Conservation (phyloP, 2,329 filamentous ascomycete species). For the Colletotrichum spaethianum region DNA sequence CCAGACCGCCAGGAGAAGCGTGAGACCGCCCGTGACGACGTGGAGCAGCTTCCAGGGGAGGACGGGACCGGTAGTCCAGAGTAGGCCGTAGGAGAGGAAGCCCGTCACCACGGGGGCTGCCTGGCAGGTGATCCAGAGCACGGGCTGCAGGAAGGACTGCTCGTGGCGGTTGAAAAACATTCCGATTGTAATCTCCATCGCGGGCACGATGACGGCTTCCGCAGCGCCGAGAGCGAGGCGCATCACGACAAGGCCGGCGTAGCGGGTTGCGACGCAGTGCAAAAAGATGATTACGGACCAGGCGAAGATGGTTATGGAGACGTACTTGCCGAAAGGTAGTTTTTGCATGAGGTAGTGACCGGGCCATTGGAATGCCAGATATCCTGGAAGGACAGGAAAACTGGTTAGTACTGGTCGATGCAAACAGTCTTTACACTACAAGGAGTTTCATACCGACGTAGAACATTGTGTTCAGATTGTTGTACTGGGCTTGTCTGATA, state of each 20-base stretch:
- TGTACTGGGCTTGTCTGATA: slow-evolving; percentile 54
- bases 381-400: slow-evolving; percentile 45
- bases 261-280: slow-evolving; percentile 53
- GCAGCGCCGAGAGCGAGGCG: slow-evolving; percentile 53
- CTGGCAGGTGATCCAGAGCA: slow-evolving; percentile 52
- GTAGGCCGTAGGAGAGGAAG: slow-evolving; percentile 57
- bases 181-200: slow-evolving; percentile 57
- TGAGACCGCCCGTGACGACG: slow-evolving; percentile 54
- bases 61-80: slow-evolving; percentile 51
- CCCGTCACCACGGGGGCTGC: slow-evolving; percentile 55
- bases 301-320: slow-evolving; percentile 50
- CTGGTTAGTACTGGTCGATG: background rate
- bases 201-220: slow-evolving; percentile 55
- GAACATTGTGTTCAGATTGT: slow-evolving; percentile 58
- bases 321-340: slow-evolving; percentile 54
- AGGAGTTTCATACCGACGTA: slow-evolving; percentile 52
- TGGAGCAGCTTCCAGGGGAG: slow-evolving; percentile 57
- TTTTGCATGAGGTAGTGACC: slow-evolving; percentile 58
- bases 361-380: slow-evolving; percentile 54
- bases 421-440: background rate
- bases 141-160: slow-evolving; percentile 50
- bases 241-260: slow-evolving; percentile 53
- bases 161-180: slow-evolving; percentile 57
- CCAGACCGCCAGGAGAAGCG: slow-evolving; percentile 51
- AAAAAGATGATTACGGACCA: slow-evolving; percentile 56